Evolutionary conservation across 1,284 basidiomycete genomes (phyloP).

Genomic region (Rhodotorula sp.): DNA sequence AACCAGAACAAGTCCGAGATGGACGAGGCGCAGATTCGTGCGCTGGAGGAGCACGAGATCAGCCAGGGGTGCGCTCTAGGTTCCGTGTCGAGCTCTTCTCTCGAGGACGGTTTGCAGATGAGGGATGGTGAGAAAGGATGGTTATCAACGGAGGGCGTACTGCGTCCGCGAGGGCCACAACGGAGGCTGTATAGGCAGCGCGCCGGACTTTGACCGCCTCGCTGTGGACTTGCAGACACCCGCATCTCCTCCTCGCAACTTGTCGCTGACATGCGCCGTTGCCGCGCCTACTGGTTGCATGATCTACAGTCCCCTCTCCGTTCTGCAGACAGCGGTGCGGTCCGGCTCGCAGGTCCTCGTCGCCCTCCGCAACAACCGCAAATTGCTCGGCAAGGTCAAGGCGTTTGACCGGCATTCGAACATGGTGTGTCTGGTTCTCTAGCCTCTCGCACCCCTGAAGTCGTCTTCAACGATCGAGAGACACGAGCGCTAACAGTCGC

Average conservation of each 20-base stretch:
- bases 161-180: not conserved
- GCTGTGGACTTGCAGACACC: too few species aligned
- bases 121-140: not conserved
- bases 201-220: too few species aligned
- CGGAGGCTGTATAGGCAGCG: too few species aligned
- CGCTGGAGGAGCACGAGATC: constrained; percentile 95
- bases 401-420: constrained; percentile 99
- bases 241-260: not conserved
- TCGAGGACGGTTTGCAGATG: not conserved
- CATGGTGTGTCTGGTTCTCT: constrained; percentile 65
- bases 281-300: not conserved
- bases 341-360: constrained; percentile 92
- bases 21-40: constrained; percentile 91
- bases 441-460: constrained; percentile 1
- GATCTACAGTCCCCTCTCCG: constrained; percentile 70
- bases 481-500: not conserved
- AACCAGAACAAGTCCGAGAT: constrained; percentile 76
- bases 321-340: constrained; percentile 94
- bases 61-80: constrained; percentile 59
- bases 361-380: constrained; percentile 97
- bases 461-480: not conserved
- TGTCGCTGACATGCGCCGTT: not conserved
- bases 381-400: constrained; percentile 94
- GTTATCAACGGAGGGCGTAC: not conserved
- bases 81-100: not conserved